Evolutionary conservation across 306 rosid genomes (phyloP), one percentile per base, ranked within the genome.

Genomic region (Chamaecrista fasciculata): DNA sequence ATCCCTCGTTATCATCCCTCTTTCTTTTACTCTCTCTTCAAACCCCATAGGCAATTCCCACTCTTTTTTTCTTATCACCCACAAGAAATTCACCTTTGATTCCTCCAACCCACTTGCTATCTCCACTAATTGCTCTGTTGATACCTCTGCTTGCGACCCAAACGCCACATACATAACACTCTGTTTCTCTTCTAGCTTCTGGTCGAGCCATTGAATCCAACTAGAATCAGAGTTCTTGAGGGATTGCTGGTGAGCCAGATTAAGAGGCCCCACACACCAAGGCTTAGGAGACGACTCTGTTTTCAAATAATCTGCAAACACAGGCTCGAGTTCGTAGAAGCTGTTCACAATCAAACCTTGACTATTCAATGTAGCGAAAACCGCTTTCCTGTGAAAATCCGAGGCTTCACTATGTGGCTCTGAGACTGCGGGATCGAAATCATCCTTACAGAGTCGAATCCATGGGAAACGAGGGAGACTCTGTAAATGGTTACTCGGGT

Each of bases 141-240:
- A 77, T 20, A 85, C 52, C 39, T 79, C 71, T 21, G 76, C 62
- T 24, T 82, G 90, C 2, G 87, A 51, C 1, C 90, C 90, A 11
- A 85, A 85, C 9, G 85, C 90, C 4, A 82, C 57, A 21, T 85
- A 85, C 28, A 80, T 24, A 14, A 85, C 87, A 0, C 55, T 4
- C 2, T 49, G 24, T 11, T 62, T 73, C 5, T 70, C 63, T 1
- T 40, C 53, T 5, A 2, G 56, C 64, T 58, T 81, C 2, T 43
- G 39, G 47, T 84, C 84, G 0, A 84, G 77, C 89, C 89, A 85
- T 23, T 59, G 42, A 9, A 63, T 2, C 80, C 80, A 79, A 2
- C 10, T 0, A 0, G 73, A 65, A 23, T 2, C 2, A 29, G 5
- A 2, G 34, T 5, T 5, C 5, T 5, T 12, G 3, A 24, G n/a